Conservation (phyloP, 129 eudicot species). For the Pseudognaphalium luteoalbum region DNA sequence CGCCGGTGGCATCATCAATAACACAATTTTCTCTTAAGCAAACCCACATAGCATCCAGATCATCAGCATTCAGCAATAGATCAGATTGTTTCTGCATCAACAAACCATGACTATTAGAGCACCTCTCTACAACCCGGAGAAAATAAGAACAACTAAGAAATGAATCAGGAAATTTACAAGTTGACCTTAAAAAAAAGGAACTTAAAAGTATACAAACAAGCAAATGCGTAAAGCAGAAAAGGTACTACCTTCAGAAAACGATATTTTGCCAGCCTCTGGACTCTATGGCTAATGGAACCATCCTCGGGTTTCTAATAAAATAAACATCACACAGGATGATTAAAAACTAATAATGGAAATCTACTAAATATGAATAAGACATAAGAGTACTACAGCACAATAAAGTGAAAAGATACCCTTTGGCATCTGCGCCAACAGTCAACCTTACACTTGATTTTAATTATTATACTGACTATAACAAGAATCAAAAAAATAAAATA, state of each 20-base stretch:
- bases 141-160: background rate
- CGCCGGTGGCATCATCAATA: constrained; percentile 97
- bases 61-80: constrained; percentile 94
- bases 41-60: constrained; percentile 99
- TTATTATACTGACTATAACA: background rate
- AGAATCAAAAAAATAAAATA: background rate
- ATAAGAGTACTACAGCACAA: background rate
- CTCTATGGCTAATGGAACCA: constrained; percentile 93
- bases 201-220: background rate
- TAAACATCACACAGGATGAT: constrained; percentile 11
- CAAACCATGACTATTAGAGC: constrained; percentile 7
- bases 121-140: background rate
- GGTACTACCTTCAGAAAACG: constrained; percentile 81
- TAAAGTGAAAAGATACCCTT: background rate
- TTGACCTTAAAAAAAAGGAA: background rate
- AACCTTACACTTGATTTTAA: too few species aligned
- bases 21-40: constrained; percentile 98
- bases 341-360: constrained; percentile 6
- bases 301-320: constrained; percentile 88
- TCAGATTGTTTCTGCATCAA: constrained; percentile 93
- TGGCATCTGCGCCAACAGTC: too few species aligned
- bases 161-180: background rate
- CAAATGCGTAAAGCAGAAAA: constrained; percentile 14
- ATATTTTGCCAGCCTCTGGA: constrained; percentile 94
- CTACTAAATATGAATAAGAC: background rate